Evolutionary conservation across 805 yeast genomes (phyloP).

Genomic region (Suhomyces sp.): DNA sequence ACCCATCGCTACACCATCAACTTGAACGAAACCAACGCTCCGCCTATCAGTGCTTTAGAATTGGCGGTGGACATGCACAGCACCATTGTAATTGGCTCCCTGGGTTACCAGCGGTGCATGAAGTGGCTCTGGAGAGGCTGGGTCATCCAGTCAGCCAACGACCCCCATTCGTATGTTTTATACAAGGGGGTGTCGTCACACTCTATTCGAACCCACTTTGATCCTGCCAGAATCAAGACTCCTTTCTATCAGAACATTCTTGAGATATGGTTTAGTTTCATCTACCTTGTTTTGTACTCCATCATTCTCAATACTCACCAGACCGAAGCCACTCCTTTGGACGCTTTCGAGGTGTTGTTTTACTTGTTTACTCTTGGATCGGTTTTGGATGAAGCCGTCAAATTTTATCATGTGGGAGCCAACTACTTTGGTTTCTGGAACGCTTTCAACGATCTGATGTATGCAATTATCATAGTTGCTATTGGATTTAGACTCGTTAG

Average conservation of each 20-base stretch:
- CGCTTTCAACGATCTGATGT: slow-evolving; percentile 71
- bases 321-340: slow-evolving; percentile 27
- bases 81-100: slow-evolving; percentile 69
- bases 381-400: slow-evolving; percentile 62
- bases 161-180: slow-evolving; percentile 65
- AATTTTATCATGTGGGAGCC: slow-evolving; percentile 73
- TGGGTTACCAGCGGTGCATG: slow-evolving; percentile 82
- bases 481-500: slow-evolving; percentile 53
- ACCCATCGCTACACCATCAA: slow-evolving; percentile 71
- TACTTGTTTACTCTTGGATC: slow-evolving; percentile 67
- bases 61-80: slow-evolving; percentile 84
- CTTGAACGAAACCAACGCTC: slow-evolving; percentile 57
- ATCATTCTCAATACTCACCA: slow-evolving; percentile 59
- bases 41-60: slow-evolving; percentile 75
- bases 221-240: slow-evolving; percentile 80
- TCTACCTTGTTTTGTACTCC: slow-evolving; percentile 62
- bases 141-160: slow-evolving; percentile 72
- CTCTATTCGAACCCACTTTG: slow-evolving; percentile 59
- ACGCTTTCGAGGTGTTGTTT: slow-evolving; percentile 52
- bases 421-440: slow-evolving; percentile 76
- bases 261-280: slow-evolving; percentile 63
- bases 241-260: slow-evolving; percentile 77
- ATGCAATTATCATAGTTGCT: slow-evolving; percentile 50
- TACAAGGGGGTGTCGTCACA: slow-evolving; percentile 60
- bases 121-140: slow-evolving; percentile 94